Evolutionary conservation across 768 basidiomycete genomes (phyloP), one percentile per base, ranked within the genome.

Genomic region (Udeniomyces megalosporus): DNA sequence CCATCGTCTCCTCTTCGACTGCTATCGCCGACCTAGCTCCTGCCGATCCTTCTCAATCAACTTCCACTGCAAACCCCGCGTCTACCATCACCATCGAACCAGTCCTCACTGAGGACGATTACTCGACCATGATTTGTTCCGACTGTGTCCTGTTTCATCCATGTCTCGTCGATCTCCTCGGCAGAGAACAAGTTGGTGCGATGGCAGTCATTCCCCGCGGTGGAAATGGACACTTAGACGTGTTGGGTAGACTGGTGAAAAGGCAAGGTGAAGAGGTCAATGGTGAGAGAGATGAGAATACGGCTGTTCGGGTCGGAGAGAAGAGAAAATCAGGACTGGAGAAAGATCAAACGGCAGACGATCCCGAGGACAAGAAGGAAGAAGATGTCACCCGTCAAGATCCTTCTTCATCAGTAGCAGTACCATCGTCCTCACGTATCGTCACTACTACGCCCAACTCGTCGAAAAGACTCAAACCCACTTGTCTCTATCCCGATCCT

Each of bases 401-500:
- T 17, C 38, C 10, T 42, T 8, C 38, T 17, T 17, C 38, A 42
- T 8, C 10, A 42, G 38, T 17, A 42, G 8, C 38, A 42, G 38
- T 17, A 17, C 38, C 38, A 42, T 42, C 10, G 10, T 42, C 10
- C 38, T 42, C 17, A 8, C 38, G 38, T 42, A 42, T 42, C 38
- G 38, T 8, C 38, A 8, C 38, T 8, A 42, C n/a, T n/a, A n/a
- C n/a, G n/a, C n/a, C n/a, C n/a, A n/a, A n/a, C n/a, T n/a, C n/a
- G n/a, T n/a, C n/a, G n/a, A n/a, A n/a, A n/a, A n/a, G n/a, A 42
- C 17, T 42, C 38, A 42, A 42, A 42, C 38, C 47, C 60, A 61
- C 49, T 29, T 34, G 15, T 50, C 61, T 55, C 46, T 65, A 15
- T 61, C 60, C 42, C 60, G 55, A 24, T 38, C 49, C 24, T 65